Evolutionary conservation across 2,329 filamentous ascomycete species (phyloP).

Genomic region (Monosporascus cannonballus): DNA sequence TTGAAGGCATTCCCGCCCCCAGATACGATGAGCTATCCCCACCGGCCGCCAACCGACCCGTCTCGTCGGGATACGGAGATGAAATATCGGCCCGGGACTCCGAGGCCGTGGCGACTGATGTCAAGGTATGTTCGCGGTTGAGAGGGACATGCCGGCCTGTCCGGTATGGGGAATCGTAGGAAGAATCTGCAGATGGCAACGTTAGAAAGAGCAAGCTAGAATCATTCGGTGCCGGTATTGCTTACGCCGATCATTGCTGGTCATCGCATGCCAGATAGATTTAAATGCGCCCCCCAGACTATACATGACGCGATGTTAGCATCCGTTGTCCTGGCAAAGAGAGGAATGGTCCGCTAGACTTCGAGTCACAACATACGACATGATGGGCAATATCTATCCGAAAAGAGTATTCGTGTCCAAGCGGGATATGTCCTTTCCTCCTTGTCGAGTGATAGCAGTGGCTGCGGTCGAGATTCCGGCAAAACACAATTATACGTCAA

Average conservation of each 20-base stretch:
- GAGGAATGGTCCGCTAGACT: background rate
- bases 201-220: conserved; percentile 12
- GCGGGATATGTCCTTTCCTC: background rate
- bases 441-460: background rate
- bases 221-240: conserved; percentile 12
- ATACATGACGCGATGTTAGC: conserved; percentile 14
- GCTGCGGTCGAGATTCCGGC: background rate
- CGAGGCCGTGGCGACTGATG: conserved; percentile 80
- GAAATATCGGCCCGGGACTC: conserved; percentile 84
- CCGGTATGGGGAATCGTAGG: conserved; percentile 87
- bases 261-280: conserved; percentile 93
- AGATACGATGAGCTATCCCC: conserved; percentile 56
- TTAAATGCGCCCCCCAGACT: conserved; percentile 70
- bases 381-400: background rate
- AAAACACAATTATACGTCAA: background rate
- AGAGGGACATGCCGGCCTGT: conserved; percentile 86
- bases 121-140: conserved; percentile 73
- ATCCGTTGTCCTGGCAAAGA: background rate
- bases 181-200: conserved; percentile 65
- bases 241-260: conserved; percentile 63
- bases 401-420: background rate
- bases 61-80: conserved; percentile 72
- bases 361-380: conserved; percentile 1
- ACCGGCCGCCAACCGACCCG: conserved; percentile 42
- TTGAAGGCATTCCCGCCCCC: conserved; percentile 37